These are phyloP conservation scores for Flaveria bidentis DNA, from an alignment of 129 eudicot genomes.

Conservation along the genomic window DNA sequence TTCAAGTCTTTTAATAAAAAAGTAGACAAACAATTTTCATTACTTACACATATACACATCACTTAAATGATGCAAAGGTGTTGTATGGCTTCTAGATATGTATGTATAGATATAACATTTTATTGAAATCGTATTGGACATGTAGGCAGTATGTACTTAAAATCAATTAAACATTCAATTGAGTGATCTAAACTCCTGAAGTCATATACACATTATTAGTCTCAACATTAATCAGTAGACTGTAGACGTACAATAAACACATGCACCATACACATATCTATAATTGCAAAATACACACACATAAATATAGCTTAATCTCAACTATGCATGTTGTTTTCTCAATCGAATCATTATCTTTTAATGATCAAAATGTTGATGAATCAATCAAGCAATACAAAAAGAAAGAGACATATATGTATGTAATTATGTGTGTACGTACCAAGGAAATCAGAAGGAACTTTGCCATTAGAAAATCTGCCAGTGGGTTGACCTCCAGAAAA, in stretches of 20 bases:
- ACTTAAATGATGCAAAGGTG: background rate
- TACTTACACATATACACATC: background rate
- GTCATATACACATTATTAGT: background rate
- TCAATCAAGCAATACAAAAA: background rate
- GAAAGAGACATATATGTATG: background rate
- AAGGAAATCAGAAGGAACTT: constrained; percentile 72
- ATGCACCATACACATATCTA: background rate
- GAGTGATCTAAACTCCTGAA: background rate
- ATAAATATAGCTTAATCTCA: background rate
- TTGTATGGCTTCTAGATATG: constrained; percentile 9
- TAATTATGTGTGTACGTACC: constrained; percentile 45
- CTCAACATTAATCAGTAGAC: background rate
- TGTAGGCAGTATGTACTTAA: background rate
- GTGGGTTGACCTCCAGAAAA: constrained; percentile 74
- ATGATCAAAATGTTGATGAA: background rate
- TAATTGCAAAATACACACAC: background rate
- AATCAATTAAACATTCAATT: background rate
- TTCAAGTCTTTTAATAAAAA: background rate
- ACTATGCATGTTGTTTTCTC: background rate
- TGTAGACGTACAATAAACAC: background rate
- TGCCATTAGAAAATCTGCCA: constrained; percentile 84
- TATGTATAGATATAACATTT: background rate
- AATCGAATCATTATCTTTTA: background rate
- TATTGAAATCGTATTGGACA: background rate
- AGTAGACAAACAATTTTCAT: background rate